Evolutionary conservation across 78 protist genomes (phyloP).

Genomic region (Dictyostelium discoideum): DNA sequence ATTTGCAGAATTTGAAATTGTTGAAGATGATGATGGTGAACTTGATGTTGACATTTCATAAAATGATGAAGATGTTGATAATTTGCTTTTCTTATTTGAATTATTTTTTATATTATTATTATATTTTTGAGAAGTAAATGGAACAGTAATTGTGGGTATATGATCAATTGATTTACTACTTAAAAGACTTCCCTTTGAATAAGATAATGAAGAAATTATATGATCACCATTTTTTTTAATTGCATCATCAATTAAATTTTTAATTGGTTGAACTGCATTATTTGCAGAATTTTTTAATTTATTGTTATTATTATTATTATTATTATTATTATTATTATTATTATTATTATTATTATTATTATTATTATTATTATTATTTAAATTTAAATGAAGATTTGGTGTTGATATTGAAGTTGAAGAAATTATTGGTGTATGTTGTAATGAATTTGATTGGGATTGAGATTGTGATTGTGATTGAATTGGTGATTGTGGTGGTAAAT

Average conservation of each 20-base stretch:
- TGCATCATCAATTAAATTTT: conserved; percentile 24
- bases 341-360: neutral
- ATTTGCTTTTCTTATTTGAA: neutral
- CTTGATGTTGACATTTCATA: neutral
- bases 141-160: neutral
- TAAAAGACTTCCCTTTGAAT: neutral
- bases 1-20: neutral
- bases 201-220: neutral
- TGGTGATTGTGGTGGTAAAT: neutral
- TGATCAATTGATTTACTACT: neutral
- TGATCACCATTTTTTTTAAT: neutral
- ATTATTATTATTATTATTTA: neutral
- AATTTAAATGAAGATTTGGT: neutral
- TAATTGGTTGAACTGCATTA: conserved; percentile 20
- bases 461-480: neutral
- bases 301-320: neutral
- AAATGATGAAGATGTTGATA: neutral
- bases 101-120: neutral
- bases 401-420: neutral
- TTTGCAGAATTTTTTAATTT: neutral
- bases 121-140: neutral
- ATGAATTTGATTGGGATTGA: neutral
- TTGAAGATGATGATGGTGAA: neutral
- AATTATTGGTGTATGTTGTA: neutral
- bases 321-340: neutral